Evolutionary conservation across 2,329 filamentous ascomycete genomes (phyloP), one percentile per base, ranked within the genome.

Genomic region (Penicillium sp.): DNA sequence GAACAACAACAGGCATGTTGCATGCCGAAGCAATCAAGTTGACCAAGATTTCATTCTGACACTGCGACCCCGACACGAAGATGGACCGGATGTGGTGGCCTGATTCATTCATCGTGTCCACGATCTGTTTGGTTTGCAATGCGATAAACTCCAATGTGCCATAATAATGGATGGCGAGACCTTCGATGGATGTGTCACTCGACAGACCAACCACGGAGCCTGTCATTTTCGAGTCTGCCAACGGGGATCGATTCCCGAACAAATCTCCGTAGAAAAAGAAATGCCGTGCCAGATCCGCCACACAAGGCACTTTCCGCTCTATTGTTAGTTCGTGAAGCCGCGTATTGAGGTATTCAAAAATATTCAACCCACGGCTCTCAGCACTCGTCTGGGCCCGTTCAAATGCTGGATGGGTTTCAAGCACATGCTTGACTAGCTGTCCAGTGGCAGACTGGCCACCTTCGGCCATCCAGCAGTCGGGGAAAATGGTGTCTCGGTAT

Each of bases 181-280:
- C 88, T 67, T 96, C 90, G 44, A 94, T 83, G 63, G 85, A 89
- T 73, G 89, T 92, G 76, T 97, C 93, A 62, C 85, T 90, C 67
- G 87, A 90, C 52, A 99, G 79, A 17, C 94, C 94, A 55, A 97
- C 86, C 58, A 96, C 84, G 6, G 90, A 86, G 23, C 94, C 94
- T 61, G 88, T 89, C 94, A 99, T 99, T 75, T 86, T 89, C 21
- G 93, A 81, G 68, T 99, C 92, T 4, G 93, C 93, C 51, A 99
- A 84, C 1, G 94, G 94, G 17, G 91, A 96, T 36, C 94, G 87
- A 77, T 99, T 99, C 55, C 94, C 94, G 82, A 95, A 97, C 4
- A 97, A 81, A 68, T 99, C 94, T 58, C 94, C 94, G 72, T 99
- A 99, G 79, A 99, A 95, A 84, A 99, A 99, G 77, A 96, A 89